Evolutionary conservation across 768 basidiomycete species (phyloP), one percentile per base, ranked within the genome.

Genomic region (Tephrocybe sp.): DNA sequence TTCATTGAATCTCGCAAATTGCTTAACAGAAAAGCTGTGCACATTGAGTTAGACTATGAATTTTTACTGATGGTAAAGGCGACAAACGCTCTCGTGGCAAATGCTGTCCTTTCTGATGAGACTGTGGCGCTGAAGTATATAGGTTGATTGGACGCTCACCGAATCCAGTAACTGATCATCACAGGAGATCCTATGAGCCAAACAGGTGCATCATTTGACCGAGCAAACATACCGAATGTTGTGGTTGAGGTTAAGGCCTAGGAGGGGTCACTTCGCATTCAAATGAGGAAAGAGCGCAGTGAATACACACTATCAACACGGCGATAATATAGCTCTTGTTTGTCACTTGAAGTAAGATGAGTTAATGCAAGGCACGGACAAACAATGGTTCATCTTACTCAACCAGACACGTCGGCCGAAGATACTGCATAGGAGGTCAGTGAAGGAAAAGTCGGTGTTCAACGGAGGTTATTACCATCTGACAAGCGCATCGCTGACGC

Each of bases 31-130:
- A 34, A 67, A 65, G 37, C 67, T 69, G 44, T 28, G 49, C 20
- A 11, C 21, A 26, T 12, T 11, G 14, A 14, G 10, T 30, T 30
- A 26, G 23, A 12, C 12, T 26, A 48, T 48, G 20, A 14, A 30
- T 6, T 30, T 6, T 8, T 11, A 7, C 2, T 32, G 7, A 2
- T 15, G 18, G 32, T 49, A 6, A 40, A 43, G 24, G 32, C 33
- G 11, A 55, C 70, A 37, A 23, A 71, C 70, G 63, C 68, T 51
- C 56, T 54, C 25, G 57, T 51, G n/a, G 65, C 62, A 40, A 66
- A 69, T 21, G 60, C 69, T 69, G 15, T 24, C 25, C 15, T 23
- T 14, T 17, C 10, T 4, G 23, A 32, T 51, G 9, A 26, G 39
- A 36, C 20, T 1, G 11, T 9, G 40, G 9, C 1, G 1, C 1